These are phyloP conservation scores for Xylaria sp. DNA, from an alignment of 2,329 filamentous ascomycete genomes.

Conservation along the genomic window DNA sequence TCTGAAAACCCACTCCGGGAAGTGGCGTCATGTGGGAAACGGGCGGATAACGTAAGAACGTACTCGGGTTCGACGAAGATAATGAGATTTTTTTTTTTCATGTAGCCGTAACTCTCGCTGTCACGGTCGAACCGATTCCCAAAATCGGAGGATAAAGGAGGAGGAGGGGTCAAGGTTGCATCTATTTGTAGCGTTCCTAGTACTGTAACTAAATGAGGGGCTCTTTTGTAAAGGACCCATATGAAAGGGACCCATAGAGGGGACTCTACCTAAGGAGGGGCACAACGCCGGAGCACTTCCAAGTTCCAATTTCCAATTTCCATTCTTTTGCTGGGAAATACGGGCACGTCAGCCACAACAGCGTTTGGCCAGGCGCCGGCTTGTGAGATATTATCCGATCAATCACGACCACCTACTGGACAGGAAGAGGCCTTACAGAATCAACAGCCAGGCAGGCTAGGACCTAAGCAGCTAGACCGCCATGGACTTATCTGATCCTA, in stretches of 20 bases:
- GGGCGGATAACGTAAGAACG: slow-evolving; percentile 24
- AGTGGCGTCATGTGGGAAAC: slow-evolving; percentile 27
- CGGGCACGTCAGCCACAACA: slow-evolving; percentile 5
- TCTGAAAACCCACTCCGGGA: background rate
- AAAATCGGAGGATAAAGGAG: slow-evolving; percentile 25
- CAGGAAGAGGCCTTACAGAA: background rate
- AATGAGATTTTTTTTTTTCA: background rate
- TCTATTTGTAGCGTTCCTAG: background rate
- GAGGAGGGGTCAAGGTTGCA: slow-evolving; percentile 28
- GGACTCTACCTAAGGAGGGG: slow-evolving; percentile 19
- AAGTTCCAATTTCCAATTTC: slow-evolving; percentile 6
- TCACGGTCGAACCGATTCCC: background rate
- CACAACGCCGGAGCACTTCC: slow-evolving; percentile 7
- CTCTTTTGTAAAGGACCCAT: background rate
- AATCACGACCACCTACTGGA: background rate
- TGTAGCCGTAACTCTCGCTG: background rate
- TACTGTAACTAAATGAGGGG: slow-evolving; percentile 9
- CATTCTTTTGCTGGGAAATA: slow-evolving; percentile 17
- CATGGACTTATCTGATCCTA: slow-evolving; percentile 4
- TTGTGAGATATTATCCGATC: slow-evolving; percentile 19
- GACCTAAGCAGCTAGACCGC: slow-evolving; percentile 6
- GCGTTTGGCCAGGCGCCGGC: slow-evolving; percentile 14
- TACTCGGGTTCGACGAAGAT: slow-evolving; percentile 12
- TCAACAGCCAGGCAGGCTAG: background rate
- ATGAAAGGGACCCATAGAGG: slow-evolving; percentile 15